Percentiles rank a stretch among this genome's conserved stretches.
phyloP scores from a whole-genome alignment of 2,329 filamentous ascomycete species.

The Fusarium sp. region DNA sequence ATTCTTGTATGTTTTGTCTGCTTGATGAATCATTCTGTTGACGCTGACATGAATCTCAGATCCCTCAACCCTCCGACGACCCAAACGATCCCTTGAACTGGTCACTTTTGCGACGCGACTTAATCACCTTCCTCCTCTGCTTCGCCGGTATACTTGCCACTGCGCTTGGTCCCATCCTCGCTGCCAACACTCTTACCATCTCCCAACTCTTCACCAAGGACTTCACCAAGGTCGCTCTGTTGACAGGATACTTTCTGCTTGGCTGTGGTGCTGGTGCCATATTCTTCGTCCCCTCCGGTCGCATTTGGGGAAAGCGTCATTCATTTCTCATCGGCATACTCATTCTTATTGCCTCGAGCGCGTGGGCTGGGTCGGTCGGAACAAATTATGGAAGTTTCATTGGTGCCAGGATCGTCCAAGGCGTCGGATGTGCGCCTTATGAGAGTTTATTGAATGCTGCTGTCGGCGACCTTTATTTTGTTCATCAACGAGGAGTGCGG shows the following conservation, averaged over 20 bases:
- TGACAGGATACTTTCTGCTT: constrained; percentile 89
- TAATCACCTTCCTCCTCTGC: constrained; percentile 83
- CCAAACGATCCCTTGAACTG: constrained; percentile 89
- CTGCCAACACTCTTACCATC: constrained; percentile 86
- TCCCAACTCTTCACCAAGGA: constrained; percentile 72
- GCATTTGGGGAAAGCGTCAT: constrained; percentile 94
- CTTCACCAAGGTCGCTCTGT: constrained; percentile 82
- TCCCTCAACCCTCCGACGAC: constrained; percentile 89
- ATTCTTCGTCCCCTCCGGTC: constrained; percentile 86
- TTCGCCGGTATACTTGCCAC: constrained; percentile 86
- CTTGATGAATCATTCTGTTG: neutral
- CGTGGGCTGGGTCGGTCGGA: constrained; percentile 80
- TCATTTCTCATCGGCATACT: constrained; percentile 83
- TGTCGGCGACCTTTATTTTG: constrained; percentile 91
- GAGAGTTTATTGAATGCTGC: constrained; percentile 90
- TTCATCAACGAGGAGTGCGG: constrained; percentile 84
- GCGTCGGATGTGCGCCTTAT: constrained; percentile 87
- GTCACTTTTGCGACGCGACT: constrained; percentile 87
- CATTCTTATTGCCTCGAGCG: constrained; percentile 78
- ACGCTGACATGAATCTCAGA: constrained; percentile 50
- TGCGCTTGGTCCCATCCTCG: constrained; percentile 86
- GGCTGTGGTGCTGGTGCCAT: constrained; percentile 86
- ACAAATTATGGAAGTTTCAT: constrained; percentile 79
- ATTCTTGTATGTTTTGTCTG: constrained; percentile 76
- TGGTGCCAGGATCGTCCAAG: constrained; percentile 86